phyloP scores from a whole-genome alignment of 1,139 yeast species.

The Kodamaea arcana region DNA sequence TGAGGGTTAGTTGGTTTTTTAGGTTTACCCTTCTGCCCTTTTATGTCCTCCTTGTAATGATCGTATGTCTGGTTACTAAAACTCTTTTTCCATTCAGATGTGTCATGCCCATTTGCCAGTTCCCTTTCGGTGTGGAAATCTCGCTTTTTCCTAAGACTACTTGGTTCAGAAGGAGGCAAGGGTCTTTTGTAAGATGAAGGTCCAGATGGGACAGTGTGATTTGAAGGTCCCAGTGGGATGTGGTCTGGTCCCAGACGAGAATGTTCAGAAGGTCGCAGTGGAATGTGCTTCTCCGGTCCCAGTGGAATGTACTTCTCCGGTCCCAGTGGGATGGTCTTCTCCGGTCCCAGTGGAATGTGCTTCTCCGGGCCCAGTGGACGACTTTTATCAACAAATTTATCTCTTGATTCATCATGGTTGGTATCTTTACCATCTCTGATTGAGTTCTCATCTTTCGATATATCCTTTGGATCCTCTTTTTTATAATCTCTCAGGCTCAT shows the following conservation, averaged over 20 bases:
- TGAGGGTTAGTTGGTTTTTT: too few species aligned
- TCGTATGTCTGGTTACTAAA: neutral
- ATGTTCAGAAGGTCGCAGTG: too few species aligned
- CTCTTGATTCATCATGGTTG: too few species aligned
- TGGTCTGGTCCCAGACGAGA: neutral
- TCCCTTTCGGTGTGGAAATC: slow-evolving; percentile 10
- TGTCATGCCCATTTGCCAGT: too few species aligned
- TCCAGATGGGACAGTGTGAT: neutral
- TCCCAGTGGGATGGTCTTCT: slow-evolving; percentile 1
- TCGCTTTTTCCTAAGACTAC: slow-evolving; percentile 15
- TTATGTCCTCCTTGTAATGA: too few species aligned
- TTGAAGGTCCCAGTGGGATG: neutral
- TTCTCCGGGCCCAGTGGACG: too few species aligned
- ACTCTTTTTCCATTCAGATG: slow-evolving; percentile 1
- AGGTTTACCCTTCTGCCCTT: too few species aligned
- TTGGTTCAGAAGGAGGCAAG: slow-evolving; percentile 20
- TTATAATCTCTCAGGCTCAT: neutral
- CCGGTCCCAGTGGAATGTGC: slow-evolving; percentile 2
- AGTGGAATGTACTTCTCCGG: neutral
- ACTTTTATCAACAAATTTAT: too few species aligned
- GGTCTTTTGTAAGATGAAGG: slow-evolving; percentile 12
- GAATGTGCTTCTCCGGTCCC: neutral
- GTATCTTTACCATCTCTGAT: too few species aligned
- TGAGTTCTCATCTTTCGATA: slow-evolving; percentile 15
- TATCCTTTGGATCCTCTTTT: slow-evolving; percentile 13